A percentile compares a stretch with the other conserved stretches of the same genome.
phyloP scores from a whole-genome alignment of 2,329 filamentous ascomycete genomes.

The Phoma herbarum region DNA sequence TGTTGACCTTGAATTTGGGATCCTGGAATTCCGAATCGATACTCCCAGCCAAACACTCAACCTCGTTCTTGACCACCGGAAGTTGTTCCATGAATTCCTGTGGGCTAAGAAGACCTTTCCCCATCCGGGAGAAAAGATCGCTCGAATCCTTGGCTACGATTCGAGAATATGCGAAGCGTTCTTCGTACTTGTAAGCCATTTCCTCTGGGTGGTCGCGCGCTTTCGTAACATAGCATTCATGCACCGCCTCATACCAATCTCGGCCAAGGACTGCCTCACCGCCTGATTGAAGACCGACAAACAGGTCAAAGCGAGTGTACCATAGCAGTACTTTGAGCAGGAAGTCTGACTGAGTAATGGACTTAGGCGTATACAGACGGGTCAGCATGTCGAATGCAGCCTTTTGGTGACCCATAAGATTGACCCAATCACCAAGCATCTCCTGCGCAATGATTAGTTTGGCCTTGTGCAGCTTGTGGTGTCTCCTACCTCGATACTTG shows the following conservation, averaged over 20 bases:
- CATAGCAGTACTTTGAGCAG: constrained; percentile 81
- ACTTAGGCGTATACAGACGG: constrained; percentile 78
- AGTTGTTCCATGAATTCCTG: constrained; percentile 71
- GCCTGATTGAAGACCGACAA: constrained; percentile 82
- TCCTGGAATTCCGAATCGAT: constrained; percentile 71
- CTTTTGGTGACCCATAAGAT: constrained; percentile 89
- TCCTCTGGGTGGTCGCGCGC: constrained; percentile 67
- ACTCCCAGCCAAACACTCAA: constrained; percentile 56
- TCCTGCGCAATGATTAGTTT: constrained; percentile 65
- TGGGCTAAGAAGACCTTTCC: constrained; percentile 68
- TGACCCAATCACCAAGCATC: constrained; percentile 94
- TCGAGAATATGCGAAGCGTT: constrained; percentile 71
- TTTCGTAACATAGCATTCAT: constrained; percentile 70
- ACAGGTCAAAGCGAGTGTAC: constrained; percentile 90
- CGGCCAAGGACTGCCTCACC: constrained; percentile 76
- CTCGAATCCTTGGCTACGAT: constrained; percentile 83
- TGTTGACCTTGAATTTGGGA: constrained; percentile 67
- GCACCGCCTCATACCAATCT: constrained; percentile 77
- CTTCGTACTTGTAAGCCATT: constrained; percentile 72
- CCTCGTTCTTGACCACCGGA: constrained; percentile 56
- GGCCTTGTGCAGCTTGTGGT: background rate
- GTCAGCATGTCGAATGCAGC: constrained; percentile 85
- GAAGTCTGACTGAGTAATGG: constrained; percentile 73
- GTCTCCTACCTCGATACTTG: constrained; percentile 82
- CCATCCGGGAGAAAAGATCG: constrained; percentile 74